Base-by-base conservation (phyloP, 208 protist species). In the Leishmania turanica region DNA sequence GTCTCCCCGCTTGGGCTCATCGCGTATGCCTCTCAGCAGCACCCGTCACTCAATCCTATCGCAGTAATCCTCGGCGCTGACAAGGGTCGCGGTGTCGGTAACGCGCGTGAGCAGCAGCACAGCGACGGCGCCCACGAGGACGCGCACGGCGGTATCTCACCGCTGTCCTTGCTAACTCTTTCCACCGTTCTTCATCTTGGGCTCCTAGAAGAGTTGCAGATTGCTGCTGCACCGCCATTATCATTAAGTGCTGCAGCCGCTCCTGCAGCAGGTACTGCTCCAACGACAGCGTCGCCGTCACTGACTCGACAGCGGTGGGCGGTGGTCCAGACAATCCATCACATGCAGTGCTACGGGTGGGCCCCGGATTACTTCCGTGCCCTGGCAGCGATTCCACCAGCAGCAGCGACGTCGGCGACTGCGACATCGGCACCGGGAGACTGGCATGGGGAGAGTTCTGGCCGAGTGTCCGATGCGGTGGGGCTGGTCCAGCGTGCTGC, bases 151-250 rank as follows among this genome's bases (percentile, higher is more conserved):
- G 11, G 37, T 58, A 8, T 3, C 0, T 37, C 47, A 24, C 73
- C 64, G 19, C 51, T 51, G 40, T 45, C 40, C 3, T 49, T 75
- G 9, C 68, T 84, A 42, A 75, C 49, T 45, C 75, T 84, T 7
- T 60, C 68, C 11, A 81, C 77, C 3, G 58, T 80, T 15, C 68
- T 84, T 19, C 81, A 84, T 68, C 53, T 84, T 1, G 74, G 81
- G 13, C 64, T 84, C 4, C 47, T 49, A 24, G 64, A 71, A 2
- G 49, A 72, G n/a, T 51, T 84, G 49, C 53, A 47, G 24, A 58
- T 65, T 15, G 15, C 58, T 24, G 27, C 31, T 65, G 54, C 13
- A 3, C 37, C 37, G 37, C 65, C 65, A 7, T 42, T 31, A 42
- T 70, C 65, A 45, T 70, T 8, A 1, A 74, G 69, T 13, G 31